Evolutionary conservation across 2,329 filamentous ascomycete species (phyloP).

Genomic region (Thelonectria rubi): DNA sequence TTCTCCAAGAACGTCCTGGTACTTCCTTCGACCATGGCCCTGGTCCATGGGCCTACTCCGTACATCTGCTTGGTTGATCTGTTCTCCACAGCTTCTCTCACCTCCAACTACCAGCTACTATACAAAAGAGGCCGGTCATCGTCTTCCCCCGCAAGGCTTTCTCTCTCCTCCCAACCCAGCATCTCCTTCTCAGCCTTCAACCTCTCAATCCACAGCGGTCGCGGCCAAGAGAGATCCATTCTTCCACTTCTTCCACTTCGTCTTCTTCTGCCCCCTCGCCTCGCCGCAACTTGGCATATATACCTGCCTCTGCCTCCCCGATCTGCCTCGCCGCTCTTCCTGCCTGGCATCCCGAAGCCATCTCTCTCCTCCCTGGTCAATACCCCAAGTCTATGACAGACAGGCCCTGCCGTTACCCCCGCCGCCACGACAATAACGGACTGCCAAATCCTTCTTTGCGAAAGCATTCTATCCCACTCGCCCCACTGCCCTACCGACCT

Average conservation of each 20-base stretch:
- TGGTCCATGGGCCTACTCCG: slow-evolving; percentile 20
- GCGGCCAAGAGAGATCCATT: slow-evolving; percentile 45
- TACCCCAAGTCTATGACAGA: slow-evolving; percentile 40
- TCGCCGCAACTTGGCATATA: slow-evolving; percentile 6
- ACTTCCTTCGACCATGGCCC: slow-evolving; percentile 27
- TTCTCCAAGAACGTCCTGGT: slow-evolving; percentile 33
- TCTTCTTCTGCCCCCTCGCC: not conserved
- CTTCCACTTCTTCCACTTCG: slow-evolving; percentile 7
- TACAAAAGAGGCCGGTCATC: slow-evolving; percentile 40
- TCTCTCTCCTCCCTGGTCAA: slow-evolving; percentile 28
- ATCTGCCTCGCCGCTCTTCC: slow-evolving; percentile 38
- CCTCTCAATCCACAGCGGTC: slow-evolving; percentile 32
- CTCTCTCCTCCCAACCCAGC: slow-evolving; percentile 33
- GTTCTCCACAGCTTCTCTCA: slow-evolving; percentile 40
- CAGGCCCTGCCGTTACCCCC: slow-evolving; percentile 22
- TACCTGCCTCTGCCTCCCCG: not conserved
- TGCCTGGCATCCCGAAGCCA: not conserved
- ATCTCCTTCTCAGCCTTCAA: slow-evolving; percentile 30
- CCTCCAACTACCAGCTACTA: slow-evolving; percentile 40
- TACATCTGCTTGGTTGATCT: slow-evolving; percentile 38
- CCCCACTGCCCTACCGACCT: slow-evolving; percentile 33
- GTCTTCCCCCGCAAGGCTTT: slow-evolving; percentile 43
- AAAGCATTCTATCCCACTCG: slow-evolving; percentile 24
- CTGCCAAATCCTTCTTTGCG: slow-evolving; percentile 29
- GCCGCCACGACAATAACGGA: slow-evolving; percentile 30